phyloP scores from a whole-genome alignment of 306 rosid species.

The Dalbergia cochinchinensis region DNA sequence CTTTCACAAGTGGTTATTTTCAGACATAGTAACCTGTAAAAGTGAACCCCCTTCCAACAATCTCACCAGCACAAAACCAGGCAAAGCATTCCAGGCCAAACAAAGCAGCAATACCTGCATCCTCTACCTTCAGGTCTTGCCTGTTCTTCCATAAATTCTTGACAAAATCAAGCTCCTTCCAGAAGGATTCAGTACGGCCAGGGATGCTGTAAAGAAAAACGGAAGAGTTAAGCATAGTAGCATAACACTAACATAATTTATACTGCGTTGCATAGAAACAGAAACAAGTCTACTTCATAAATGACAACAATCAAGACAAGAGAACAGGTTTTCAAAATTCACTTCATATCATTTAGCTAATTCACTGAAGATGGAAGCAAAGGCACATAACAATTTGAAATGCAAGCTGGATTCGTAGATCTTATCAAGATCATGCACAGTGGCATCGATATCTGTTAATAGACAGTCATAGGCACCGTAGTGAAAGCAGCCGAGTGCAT shows the following conservation, averaged over 20 bases:
- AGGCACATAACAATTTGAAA: conserved; percentile 8
- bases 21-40: conserved; percentile 84
- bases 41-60: conserved; percentile 92
- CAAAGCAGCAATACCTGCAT: conserved; percentile 87
- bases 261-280: neutral
- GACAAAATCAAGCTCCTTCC: conserved; percentile 84
- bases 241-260: neutral
- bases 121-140: conserved; percentile 86
- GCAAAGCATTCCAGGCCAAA: conserved; percentile 92
- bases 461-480: neutral
- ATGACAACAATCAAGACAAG: conserved; percentile 5
- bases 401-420: conserved; percentile 5
- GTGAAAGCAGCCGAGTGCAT: neutral
- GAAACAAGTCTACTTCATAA: neutral
- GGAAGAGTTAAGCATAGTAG: conserved; percentile 31
- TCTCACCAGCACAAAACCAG: conserved; percentile 85
- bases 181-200: conserved; percentile 68
- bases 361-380: neutral
- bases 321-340: neutral
- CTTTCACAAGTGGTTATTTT: conserved; percentile 42
- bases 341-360: neutral
- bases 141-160: conserved; percentile 86
- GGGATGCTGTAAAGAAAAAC: conserved; percentile 71
- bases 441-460: neutral
- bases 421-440: neutral